Percentiles rank a stretch among this genome's conserved stretches.
Evolutionary conservation across 2,329 filamentous ascomycete species (phyloP).

Genomic region (Fusarium compactum): DNA sequence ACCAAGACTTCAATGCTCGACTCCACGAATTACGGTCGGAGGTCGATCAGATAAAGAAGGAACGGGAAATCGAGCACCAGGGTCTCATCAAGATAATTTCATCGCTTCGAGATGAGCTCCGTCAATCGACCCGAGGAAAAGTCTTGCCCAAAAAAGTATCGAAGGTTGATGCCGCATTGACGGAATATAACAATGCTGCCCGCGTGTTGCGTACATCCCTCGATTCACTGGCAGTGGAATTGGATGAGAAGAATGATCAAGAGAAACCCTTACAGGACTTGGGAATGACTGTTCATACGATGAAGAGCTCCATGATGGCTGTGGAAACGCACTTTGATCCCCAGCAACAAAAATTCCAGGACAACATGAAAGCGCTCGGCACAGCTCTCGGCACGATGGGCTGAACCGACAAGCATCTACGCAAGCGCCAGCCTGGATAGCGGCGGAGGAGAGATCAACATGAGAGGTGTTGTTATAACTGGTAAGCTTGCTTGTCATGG

Average conservation of each 20-base stretch:
- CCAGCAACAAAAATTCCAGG: not conserved
- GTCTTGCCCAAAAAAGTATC: not conserved
- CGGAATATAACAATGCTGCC: not conserved
- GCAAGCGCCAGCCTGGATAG: not conserved
- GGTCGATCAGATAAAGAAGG: not conserved
- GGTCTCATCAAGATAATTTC: not conserved
- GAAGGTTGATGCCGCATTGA: not conserved
- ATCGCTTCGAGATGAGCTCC: not conserved
- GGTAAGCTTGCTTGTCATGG: not conserved
- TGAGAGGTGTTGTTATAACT: not conserved
- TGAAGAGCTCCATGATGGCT: not conserved
- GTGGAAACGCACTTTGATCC: not conserved
- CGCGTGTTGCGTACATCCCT: not conserved
- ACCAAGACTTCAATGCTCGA: not conserved
- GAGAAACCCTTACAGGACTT: not conserved
- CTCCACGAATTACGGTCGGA: not conserved
- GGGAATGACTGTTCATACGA: not conserved
- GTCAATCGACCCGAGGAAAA: not conserved
- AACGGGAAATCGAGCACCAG: not conserved
- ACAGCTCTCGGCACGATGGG: not conserved
- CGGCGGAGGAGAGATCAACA: not conserved
- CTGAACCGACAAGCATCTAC: not conserved
- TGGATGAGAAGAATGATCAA: not conserved
- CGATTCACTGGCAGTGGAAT: not conserved
- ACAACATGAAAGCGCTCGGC: not conserved